Evolutionary conservation across 2,329 filamentous ascomycete genomes (phyloP), one percentile per base, ranked within the genome.

Genomic region (Colletotrichum tofieldiae): DNA sequence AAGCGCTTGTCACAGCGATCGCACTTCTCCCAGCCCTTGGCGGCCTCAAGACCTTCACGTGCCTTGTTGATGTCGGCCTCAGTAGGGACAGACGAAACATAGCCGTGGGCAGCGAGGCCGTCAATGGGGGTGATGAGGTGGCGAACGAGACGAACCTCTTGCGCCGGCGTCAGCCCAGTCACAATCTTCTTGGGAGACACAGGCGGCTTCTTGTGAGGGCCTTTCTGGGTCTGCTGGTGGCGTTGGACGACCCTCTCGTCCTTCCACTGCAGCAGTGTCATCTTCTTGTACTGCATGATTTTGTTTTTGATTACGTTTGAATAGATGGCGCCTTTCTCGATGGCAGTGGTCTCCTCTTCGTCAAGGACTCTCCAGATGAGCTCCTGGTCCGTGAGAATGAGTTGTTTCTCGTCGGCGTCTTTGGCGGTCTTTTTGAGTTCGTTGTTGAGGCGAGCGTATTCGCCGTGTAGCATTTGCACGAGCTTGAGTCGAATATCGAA

Each of bases 1-100:
- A 99, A 99, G 29, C 96, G 91, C 43, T 91, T 91, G 52, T 87
- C 87, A 82, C 96, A 99, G 26, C 96, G 92, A 78, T 98, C 95
- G 77, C 96, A 99, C 61, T 91, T 88, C 82, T 99, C 96, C 87
- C 92, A 98, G 59, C 94, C 94, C 64, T 90, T 88, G 16, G 93
- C 89, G 9, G 90, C 86, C 59, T 89, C 85, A 0, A 94, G 86
- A 0, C 91, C 94, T 54, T 88, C 86, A 43, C 85, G 89, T 0
- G 94, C 92, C 62, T 88, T 86, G 63, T 88, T 84, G 23, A 98
- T 89, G 23, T 94, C 92, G 9, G 88, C 86, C 1, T 88, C 84
- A 0, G 89, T 88, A 0, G 95, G 95, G 1, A 91, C 83, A 5
- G 81, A 83, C 0, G 92, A 89, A 29, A 98, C 91, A 79, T 98